These are phyloP conservation scores for Apiotrichum mycotoxinovorans DNA, from an alignment of 1,284 basidiomycete species.

Conservation along the genomic window DNA sequence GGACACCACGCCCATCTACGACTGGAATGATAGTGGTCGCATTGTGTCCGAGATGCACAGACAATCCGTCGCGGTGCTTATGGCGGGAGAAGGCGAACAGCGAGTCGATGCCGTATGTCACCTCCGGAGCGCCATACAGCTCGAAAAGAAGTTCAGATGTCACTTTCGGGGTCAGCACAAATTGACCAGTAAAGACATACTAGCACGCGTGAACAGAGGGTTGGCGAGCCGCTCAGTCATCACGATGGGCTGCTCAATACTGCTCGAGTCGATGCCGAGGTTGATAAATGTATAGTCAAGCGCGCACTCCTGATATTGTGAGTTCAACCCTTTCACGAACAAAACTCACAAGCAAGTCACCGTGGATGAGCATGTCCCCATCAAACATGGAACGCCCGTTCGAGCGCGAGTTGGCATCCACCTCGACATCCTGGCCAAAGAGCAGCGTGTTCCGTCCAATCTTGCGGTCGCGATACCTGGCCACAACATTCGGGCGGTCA, in stretches of 20 bases:
- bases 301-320: constrained; percentile 70
- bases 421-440: constrained; percentile 78
- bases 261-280: constrained; percentile 73
- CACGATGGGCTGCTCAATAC: constrained; percentile 82
- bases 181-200: constrained; percentile 54
- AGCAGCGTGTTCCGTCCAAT: constrained; percentile 72
- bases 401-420: constrained; percentile 73
- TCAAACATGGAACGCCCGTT: constrained; percentile 81
- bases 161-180: constrained; percentile 54
- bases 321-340: background rate
- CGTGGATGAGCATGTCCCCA: constrained; percentile 81
- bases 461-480: constrained; percentile 83
- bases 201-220: constrained; percentile 78
- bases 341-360: constrained; percentile 76
- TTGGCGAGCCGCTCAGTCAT: constrained; percentile 93
- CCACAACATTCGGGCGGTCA: constrained; percentile 67
- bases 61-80: constrained; percentile 62
- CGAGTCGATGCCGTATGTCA: constrained; percentile 86
- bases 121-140: constrained; percentile 78
- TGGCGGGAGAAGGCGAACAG: constrained; percentile 77
- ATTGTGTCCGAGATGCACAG: constrained; percentile 55
- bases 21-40: constrained; percentile 83
- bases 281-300: constrained; percentile 88
- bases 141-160: constrained; percentile 98
- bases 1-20: constrained; percentile 69